Base-by-base conservation (phyloP, 257 asterid species). In the Paulownia fortunei region DNA sequence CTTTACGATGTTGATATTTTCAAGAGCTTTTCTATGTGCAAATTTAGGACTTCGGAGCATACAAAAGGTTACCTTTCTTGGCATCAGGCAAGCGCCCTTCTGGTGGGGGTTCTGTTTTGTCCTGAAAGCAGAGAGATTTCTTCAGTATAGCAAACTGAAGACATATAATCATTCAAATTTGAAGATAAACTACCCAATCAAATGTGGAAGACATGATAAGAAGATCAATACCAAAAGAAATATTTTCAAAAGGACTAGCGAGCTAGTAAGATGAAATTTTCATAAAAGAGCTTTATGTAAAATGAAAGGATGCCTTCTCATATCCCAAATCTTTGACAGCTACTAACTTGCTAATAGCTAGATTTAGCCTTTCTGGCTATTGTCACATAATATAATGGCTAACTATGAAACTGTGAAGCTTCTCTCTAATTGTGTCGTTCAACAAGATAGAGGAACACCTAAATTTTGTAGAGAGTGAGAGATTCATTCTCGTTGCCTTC, bases 11-110 rank as follows among this genome's bases (percentile, higher is more conserved):
- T 21, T 5, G 58, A 11, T 34, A 26, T 21, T 44, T 76, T 61
- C 8, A 32, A 55, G 2, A 58, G 42, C 12, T 49, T 44, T 65
- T 21, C 3, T 11, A 51, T 36, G 18, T 32, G 39, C 19, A 19
- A 42, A 69, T 34, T 67, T 19, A 32, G 61, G 37, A 41, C 19
- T 47, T 44, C 10, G 18, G 12, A 24, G 5, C 8, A 16, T 44
- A 11, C 4, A 26, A 32, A 69, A 46, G n/a, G 4, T 32, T 69
- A 83, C 90, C 89, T 79, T 84, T 87, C 42, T 69, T 87, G 55
- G 91, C 89, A 69, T 87, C 87, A 41, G 91, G 91, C 72, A 87
- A 79, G 24, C 91, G 87, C 37, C 91, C 91, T 58, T 87, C 91
- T 1, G 84, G 86, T 42, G 89, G 91, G 60, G 91, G 72, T 36